Evolutionary conservation across 164 flowering plant genomes (phyloP).

Genomic region (Litsea cubeba): DNA sequence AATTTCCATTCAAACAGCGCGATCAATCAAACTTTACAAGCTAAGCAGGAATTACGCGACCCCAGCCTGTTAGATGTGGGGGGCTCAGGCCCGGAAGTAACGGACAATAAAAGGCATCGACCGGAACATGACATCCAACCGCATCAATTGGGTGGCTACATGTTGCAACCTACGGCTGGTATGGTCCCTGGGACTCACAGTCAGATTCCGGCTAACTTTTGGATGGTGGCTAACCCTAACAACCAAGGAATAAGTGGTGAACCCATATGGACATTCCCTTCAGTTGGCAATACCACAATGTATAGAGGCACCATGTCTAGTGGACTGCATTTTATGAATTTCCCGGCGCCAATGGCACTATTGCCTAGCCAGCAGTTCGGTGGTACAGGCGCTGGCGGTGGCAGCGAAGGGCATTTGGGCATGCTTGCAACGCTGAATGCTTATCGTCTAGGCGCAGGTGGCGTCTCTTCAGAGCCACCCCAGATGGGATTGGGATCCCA

Average conservation of each 20-base stretch:
- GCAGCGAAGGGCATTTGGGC: conserved; percentile 54
- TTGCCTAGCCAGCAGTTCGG: conserved; percentile 62
- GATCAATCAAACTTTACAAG: conserved; percentile 19
- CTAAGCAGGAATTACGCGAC: conserved; percentile 22
- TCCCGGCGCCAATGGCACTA: conserved; percentile 44
- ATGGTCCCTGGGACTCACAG: conserved; percentile 17
- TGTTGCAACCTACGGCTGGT: conserved; percentile 53
- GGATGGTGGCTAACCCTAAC: conserved; percentile 77
- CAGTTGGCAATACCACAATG: conserved; percentile 20
- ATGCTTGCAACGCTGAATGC: conserved; percentile 61
- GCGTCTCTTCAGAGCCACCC: conserved; percentile 10
- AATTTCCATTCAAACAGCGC: conserved; percentile 26
- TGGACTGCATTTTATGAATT: conserved; percentile 75
- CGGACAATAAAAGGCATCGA: conserved; percentile 36
- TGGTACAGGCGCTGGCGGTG: conserved; percentile 18
- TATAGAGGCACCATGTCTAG: conserved; percentile 17
- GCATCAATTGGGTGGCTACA: conserved; percentile 48
- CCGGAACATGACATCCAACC: conserved; percentile 30
- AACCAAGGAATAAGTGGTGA: conserved; percentile 42
- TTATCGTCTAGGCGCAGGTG: conserved; percentile 30
- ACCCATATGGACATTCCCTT: conserved; percentile 47
- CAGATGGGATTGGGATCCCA: conserved; percentile 51
- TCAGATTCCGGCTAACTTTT: conserved; percentile 66
- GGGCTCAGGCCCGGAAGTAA: conserved; percentile 28
- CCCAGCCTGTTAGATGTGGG: conserved; percentile 25